A percentile compares a stretch with the other conserved stretches of the same genome.
These are phyloP conservation scores for Solanum chaucha DNA, from an alignment of 257 asterid genomes.

Conservation along the genomic window DNA sequence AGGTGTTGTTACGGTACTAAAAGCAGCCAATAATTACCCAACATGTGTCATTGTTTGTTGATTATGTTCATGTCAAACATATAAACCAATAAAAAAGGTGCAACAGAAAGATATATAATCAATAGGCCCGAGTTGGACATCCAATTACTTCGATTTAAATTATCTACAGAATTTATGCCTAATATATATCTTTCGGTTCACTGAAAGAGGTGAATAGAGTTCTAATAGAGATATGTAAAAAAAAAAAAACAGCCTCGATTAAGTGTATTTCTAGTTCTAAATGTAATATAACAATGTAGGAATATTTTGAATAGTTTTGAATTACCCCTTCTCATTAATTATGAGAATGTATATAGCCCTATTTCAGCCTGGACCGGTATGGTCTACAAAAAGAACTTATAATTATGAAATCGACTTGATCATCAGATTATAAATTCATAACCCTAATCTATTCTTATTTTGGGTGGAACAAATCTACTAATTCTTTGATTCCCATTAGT, in stretches of 20 bases:
- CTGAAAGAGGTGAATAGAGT: background rate
- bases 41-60: background rate
- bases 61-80: background rate
- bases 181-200: background rate
- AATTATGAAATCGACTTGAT: too few species aligned
- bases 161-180: background rate
- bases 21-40: background rate
- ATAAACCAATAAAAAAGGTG: background rate
- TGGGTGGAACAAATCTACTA: too few species aligned
- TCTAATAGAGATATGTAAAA: too few species aligned
- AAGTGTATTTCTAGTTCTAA: too few species aligned
- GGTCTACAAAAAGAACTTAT: too few species aligned
- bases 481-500: background rate
- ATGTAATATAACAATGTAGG: too few species aligned
- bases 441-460: too few species aligned
- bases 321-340: background rate
- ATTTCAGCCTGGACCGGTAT: too few species aligned
- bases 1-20: background rate
- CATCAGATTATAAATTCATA: too few species aligned
- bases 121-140: background rate
- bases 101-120: background rate
- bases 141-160: too few species aligned
- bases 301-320: too few species aligned
- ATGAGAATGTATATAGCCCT: background rate
- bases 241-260: too few species aligned